Conservation (phyloP, 306 rosid species). For the Biancaea sappan region DNA sequence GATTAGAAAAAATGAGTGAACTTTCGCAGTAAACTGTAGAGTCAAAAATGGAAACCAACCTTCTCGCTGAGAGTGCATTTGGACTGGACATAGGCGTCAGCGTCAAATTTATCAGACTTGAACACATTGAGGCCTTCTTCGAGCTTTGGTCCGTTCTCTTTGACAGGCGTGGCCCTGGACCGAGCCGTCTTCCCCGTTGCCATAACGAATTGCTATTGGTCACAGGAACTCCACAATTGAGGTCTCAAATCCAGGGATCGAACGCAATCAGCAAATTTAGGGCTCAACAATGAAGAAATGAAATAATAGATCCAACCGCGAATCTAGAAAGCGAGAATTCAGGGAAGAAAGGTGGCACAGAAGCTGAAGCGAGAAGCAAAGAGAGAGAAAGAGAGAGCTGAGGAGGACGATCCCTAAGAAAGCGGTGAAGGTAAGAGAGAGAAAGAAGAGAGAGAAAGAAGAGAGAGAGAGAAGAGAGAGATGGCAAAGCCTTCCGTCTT, state of each 20-base stretch:
- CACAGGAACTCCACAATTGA: not conserved
- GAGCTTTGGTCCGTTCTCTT: slow-evolving; percentile 77
- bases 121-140: slow-evolving; percentile 83
- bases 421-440: not conserved
- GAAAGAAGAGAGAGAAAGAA: not conserved
- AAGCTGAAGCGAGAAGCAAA: not conserved
- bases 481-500: too few relatives aligned
- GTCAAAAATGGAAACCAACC: slow-evolving; percentile 39
- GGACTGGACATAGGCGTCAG: slow-evolving; percentile 71
- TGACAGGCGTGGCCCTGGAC: slow-evolving; percentile 57
- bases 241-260: slow-evolving; percentile 16
- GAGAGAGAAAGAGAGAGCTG: not conserved
- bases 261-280: slow-evolving; percentile 28
- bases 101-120: slow-evolving; percentile 87
- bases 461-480: not conserved
- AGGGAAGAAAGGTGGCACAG: slow-evolving; percentile 9
- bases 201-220: slow-evolving; percentile 40
- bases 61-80: slow-evolving; percentile 88
- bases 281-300: slow-evolving; percentile 26
- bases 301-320: slow-evolving; percentile 42
- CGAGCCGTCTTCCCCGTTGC: slow-evolving; percentile 81
- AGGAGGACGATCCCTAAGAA: slow-evolving; percentile 1
- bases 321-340: not conserved
- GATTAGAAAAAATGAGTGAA: not conserved
- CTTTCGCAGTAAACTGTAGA: not conserved